Evolutionary conservation across 345 rosid genomes (phyloP), one percentile per base, ranked within the genome.

Genomic region (Hibiscus mutabilis): DNA sequence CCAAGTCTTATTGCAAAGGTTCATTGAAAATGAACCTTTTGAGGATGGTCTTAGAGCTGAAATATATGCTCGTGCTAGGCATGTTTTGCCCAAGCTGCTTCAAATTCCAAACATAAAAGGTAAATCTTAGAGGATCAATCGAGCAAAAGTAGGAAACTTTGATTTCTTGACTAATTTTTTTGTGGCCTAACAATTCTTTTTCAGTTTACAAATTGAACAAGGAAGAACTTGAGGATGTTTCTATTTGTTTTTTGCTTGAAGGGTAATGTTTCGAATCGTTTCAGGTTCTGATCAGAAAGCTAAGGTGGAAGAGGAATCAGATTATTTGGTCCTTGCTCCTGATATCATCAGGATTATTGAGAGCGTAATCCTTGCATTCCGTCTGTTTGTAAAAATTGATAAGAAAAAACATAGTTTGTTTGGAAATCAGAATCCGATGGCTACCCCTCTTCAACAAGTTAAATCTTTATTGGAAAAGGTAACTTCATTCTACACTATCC

Each of bases 11-110:
- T 70, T 92, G 68, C 98, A 92, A 75, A 90, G 99, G 79, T 87
- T 87, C 83, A 88, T 92, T 25, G 99, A 95, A 81, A 92, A 88
- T 19, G 99, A 95, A 73, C 98, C 99, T 44, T 95, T 92, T 72
- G 89, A 90, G 79, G 88, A 80, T 8, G 96, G 98, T 66, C 74
- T 82, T 10, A 81, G 99, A 81, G 79, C 84, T 51, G 97, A 90
- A 66, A 83, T 82, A 44, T 95, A 84, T 74, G 86, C 89, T 6
- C 97, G 97, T 74, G 77, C 90, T 3, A 89, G 98, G 78, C 85
- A 82, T 69, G 25, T 78, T 66, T 83, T 95, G 79, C 98, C 97
- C 35, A 88, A 77, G 78, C 85, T 95, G 76, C 94, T 95, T 57
- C 98, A 95, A 75, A 93, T 82, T 78, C 99, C 99, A 47, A 87